Evolutionary conservation across 257 asterid genomes (phyloP), one percentile per base, ranked within the genome.

Genomic region (Agastache rugosa): DNA sequence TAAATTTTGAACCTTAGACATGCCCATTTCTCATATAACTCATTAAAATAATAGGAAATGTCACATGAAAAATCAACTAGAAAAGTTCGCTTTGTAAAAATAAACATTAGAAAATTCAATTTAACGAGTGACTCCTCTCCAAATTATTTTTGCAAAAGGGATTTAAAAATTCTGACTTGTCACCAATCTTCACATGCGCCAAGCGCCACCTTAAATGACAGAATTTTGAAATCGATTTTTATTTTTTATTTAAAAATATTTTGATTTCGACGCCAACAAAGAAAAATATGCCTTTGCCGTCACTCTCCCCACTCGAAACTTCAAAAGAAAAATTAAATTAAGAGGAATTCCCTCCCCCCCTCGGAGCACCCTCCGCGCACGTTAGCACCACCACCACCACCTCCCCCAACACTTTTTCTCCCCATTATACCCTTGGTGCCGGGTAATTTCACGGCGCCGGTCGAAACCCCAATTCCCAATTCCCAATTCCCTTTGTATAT

Each of bases 321-420:
- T 42, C 53, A 69, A 79, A 71, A 25, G 25, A 74, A 73, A 73
- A 77, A 55, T 73, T 63, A 73, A 77, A 73, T 78, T 50, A 63
- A 76, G 53, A 68, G 55, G 56, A 75, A 77, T 82, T 60, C 81
- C 83, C 77, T 17, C 58, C 58, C 19, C n/a, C 67, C 78, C 45
- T 42, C 77, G 65, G 74, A 60, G 70, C 79, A 79, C 85, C 80
- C 81, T 53, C 85, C 67, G 88, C 83, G 87, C 91, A 86, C 87
- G 91, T 84, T 80, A 84, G 83, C 81, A 72, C 78, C 81, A 79
- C 83, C 85, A 79, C 83, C 85, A 72, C 83, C 81, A 67, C 82
- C 54, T 2, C 63, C 76, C 54, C 77, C 39, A 62, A 50, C n/a
- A 56, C 3, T 41, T 23, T 48, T 19, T 44, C 64, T 63, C 34